phyloP scores from a whole-genome alignment of 2,329 filamentous ascomycete species.

The Aspergillus cejpii region DNA sequence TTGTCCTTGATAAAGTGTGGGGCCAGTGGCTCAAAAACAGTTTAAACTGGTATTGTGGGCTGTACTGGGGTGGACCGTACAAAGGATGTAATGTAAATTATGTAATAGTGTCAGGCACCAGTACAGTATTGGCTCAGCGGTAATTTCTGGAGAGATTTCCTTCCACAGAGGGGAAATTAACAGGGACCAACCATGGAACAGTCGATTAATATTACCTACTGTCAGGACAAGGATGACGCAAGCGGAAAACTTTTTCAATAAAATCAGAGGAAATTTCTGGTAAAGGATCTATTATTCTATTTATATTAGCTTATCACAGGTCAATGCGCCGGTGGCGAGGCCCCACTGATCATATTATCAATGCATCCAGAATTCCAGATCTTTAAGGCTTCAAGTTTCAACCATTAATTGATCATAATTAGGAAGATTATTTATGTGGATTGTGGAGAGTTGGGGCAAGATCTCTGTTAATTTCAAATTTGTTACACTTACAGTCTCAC shows the following conservation, averaged over 20 bases:
- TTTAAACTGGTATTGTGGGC: background rate
- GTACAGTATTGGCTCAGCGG: too few relatives aligned
- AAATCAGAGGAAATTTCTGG: background rate
- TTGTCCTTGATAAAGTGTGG: background rate
- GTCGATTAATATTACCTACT: background rate
- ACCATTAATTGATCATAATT: too few relatives aligned
- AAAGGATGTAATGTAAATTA: background rate
- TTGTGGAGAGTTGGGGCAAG: too few relatives aligned
- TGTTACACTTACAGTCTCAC: too few relatives aligned
- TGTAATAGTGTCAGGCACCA: background rate
- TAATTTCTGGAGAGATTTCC: too few relatives aligned
- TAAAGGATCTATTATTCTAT: background rate
- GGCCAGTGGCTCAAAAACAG: background rate
- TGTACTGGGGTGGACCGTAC: background rate
- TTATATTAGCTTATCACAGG: background rate
- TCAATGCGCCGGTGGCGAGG: background rate
- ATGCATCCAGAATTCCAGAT: slow-evolving; percentile 1
- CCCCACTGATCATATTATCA: background rate
- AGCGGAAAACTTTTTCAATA: background rate
- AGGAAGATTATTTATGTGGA: too few relatives aligned
- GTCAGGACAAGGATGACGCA: background rate
- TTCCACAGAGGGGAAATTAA: background rate
- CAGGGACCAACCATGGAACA: background rate
- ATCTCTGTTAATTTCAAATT: too few relatives aligned
- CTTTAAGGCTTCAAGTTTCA: slow-evolving; percentile 2